Evolutionary conservation across 2,329 filamentous ascomycete species (phyloP).

Genomic region (Talaromyces sp.): DNA sequence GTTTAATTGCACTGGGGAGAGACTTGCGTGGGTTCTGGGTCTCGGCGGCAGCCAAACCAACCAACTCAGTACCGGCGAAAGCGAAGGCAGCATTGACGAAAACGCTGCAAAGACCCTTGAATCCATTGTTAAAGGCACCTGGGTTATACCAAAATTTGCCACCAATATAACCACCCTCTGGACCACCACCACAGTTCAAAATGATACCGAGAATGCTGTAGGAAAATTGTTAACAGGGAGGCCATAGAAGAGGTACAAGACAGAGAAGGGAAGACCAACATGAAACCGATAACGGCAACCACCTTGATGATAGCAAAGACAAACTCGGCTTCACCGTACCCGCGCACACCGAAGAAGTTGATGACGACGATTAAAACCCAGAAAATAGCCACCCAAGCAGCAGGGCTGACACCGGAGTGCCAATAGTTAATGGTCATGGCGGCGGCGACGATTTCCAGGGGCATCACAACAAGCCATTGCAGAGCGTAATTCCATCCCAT

Average conservation of each 20-base stretch:
- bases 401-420: slow-evolving; percentile 59
- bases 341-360: slow-evolving; percentile 82
- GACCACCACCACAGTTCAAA: slow-evolving; percentile 75
- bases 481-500: slow-evolving; percentile 95
- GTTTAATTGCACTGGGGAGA: slow-evolving; percentile 80
- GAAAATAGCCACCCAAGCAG: slow-evolving; percentile 80
- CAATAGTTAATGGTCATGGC: slow-evolving; percentile 81
- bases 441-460: slow-evolving; percentile 80
- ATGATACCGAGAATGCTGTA: slow-evolving; percentile 74
- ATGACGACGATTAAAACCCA: slow-evolving; percentile 69
- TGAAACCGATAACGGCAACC: slow-evolving; percentile 78
- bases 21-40: slow-evolving; percentile 59
- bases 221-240: slow-evolving; percentile 14
- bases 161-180: slow-evolving; percentile 70
- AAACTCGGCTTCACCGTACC: slow-evolving; percentile 87
- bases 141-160: slow-evolving; percentile 70
- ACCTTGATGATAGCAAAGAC: slow-evolving; percentile 83
- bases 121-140: slow-evolving; percentile 67
- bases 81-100: slow-evolving; percentile 61
- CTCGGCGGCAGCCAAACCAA: slow-evolving; percentile 56
- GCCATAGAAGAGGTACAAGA: slow-evolving; percentile 11
- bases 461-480: slow-evolving; percentile 80
- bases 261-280: slow-evolving; percentile 49
- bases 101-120: slow-evolving; percentile 59
- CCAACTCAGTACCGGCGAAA: slow-evolving; percentile 58